phyloP scores from a whole-genome alignment of 75 land plant genomes.

The Gnetum montanum region DNA sequence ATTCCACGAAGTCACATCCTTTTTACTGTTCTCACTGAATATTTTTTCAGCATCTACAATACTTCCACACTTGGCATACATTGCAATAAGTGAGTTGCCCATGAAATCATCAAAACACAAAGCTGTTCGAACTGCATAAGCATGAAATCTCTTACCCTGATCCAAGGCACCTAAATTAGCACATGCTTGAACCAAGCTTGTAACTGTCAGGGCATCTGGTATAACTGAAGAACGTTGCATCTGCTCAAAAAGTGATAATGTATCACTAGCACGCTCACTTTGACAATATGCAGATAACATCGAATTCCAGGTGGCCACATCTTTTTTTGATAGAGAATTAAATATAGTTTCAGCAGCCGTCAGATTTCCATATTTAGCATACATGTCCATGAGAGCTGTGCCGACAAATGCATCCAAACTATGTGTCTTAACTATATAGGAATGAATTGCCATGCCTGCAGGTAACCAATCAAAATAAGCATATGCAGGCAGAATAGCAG shows the following conservation, averaged over 20 bases:
- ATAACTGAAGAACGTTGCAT: conserved; percentile 19
- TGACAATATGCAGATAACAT: conserved; percentile 28
- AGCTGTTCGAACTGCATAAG: not conserved
- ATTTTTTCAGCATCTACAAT: conserved; percentile 21
- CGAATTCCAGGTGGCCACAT: conserved; percentile 21
- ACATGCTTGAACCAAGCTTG: conserved; percentile 25
- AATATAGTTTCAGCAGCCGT: conserved; percentile 19
- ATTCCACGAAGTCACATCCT: conserved; percentile 57
- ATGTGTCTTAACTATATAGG: conserved; percentile 4
- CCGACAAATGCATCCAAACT: conserved; percentile 11
- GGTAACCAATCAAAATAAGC: conserved; percentile 8
- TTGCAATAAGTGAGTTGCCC: conserved; percentile 23
- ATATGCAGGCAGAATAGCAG: conserved; percentile 16
- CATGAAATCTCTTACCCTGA: conserved; percentile 7
- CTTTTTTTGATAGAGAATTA: conserved; percentile 9
- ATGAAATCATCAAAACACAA: not conserved
- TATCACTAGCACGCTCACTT: conserved; percentile 23
- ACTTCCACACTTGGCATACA: conserved; percentile 40
- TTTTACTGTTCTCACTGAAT: conserved; percentile 24
- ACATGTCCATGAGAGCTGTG: conserved; percentile 23
- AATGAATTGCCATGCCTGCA: conserved; percentile 14
- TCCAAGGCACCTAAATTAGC: conserved; percentile 9
- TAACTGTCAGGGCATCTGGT: conserved; percentile 24
- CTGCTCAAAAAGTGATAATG: conserved; percentile 22
- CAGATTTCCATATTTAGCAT: conserved; percentile 22